A percentile compares a stretch with the other conserved stretches of the same genome.
phyloP scores from a whole-genome alignment of 495 filamentous ascomycete genomes.

The Bryoglossum gracile region DNA sequence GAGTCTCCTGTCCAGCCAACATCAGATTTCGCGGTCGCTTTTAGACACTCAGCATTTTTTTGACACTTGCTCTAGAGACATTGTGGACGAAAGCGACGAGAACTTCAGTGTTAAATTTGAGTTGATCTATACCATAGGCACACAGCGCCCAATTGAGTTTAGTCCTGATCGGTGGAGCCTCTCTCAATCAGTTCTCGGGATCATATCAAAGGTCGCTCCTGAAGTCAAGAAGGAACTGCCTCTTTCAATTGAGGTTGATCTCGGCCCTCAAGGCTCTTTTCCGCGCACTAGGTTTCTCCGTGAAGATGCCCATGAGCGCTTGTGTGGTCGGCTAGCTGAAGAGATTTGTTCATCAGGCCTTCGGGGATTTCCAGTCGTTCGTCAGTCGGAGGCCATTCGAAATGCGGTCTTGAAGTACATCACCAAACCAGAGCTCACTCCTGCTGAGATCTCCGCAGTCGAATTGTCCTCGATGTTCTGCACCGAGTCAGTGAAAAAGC shows the following conservation, averaged over 20 bases:
- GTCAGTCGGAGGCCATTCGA: too few species aligned
- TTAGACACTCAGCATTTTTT: slow-evolving; percentile 42
- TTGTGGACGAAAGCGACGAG: slow-evolving; percentile 64
- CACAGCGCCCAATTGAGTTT: slow-evolving; percentile 45
- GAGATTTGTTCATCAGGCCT: too few species aligned
- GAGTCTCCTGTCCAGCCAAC: slow-evolving; percentile 25
- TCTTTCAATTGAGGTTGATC: slow-evolving; percentile 7
- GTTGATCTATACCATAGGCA: slow-evolving; percentile 62
- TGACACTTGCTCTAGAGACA: slow-evolving; percentile 35
- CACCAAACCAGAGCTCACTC: slow-evolving; percentile 24
- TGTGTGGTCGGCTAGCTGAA: too few species aligned
- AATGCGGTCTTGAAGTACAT: too few species aligned
- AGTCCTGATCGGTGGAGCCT: slow-evolving; percentile 53
- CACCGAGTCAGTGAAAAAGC: slow-evolving; percentile 27
- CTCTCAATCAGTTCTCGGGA: slow-evolving; percentile 46
- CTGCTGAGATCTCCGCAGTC: slow-evolving; percentile 30
- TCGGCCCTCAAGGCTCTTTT: too few species aligned
- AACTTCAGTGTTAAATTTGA: slow-evolving; percentile 54
- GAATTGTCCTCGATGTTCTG: slow-evolving; percentile 21
- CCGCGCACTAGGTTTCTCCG: too few species aligned
- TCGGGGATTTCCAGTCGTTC: too few species aligned
- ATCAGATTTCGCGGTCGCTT: slow-evolving; percentile 21
- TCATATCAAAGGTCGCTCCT: slow-evolving; percentile 28
- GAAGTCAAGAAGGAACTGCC: slow-evolving; percentile 4
- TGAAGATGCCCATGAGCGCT: too few species aligned